These are phyloP conservation scores for Stagonosporopsis tanaceti DNA, from an alignment of 2,329 filamentous ascomycete genomes.

Conservation along the genomic window DNA sequence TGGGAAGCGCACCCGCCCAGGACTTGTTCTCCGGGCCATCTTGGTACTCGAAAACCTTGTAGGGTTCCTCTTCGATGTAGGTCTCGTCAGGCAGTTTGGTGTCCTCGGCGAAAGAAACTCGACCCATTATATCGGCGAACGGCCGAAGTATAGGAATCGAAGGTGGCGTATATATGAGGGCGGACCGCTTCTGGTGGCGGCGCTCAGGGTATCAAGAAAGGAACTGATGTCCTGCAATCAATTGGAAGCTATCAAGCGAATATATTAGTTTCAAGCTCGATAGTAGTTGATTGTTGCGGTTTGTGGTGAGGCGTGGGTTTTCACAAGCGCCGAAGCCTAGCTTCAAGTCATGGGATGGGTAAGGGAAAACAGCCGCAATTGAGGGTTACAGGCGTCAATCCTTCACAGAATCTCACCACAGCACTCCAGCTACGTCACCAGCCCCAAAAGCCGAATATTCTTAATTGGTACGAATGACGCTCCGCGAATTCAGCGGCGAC, in stretches of 20 bases:
- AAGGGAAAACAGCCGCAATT: slow-evolving; percentile 16
- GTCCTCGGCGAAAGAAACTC: slow-evolving; percentile 61
- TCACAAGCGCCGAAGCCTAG: slow-evolving; percentile 24
- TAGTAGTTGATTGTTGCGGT: slow-evolving; percentile 4
- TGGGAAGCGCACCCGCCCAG: slow-evolving; percentile 92
- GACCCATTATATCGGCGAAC: slow-evolving; percentile 63
- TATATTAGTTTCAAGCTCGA: slow-evolving; percentile 25
- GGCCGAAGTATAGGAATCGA: slow-evolving; percentile 53
- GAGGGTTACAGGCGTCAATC: slow-evolving; percentile 20
- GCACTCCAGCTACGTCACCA: slow-evolving; percentile 32
- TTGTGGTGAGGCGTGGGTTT: slow-evolving; percentile 14
- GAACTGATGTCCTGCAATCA: slow-evolving; percentile 37
- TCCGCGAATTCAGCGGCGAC: slow-evolving; percentile 26
- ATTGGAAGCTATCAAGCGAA: slow-evolving; percentile 21
- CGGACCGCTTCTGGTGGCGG: slow-evolving; percentile 33
- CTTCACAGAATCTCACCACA: slow-evolving; percentile 20
- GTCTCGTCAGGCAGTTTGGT: slow-evolving; percentile 57
- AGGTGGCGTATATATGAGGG: slow-evolving; percentile 29
- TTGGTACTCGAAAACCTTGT: slow-evolving; percentile 82
- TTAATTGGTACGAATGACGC: slow-evolving; percentile 37
- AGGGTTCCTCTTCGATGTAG: slow-evolving; percentile 65
- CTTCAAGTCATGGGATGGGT: slow-evolving; percentile 30
- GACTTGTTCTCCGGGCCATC: slow-evolving; percentile 80
- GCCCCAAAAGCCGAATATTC: slow-evolving; percentile 21
- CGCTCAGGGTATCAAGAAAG: slow-evolving; percentile 33